phyloP scores from a whole-genome alignment of 2,329 filamentous ascomycete species.

The Gnomoniopsis sp. region DNA sequence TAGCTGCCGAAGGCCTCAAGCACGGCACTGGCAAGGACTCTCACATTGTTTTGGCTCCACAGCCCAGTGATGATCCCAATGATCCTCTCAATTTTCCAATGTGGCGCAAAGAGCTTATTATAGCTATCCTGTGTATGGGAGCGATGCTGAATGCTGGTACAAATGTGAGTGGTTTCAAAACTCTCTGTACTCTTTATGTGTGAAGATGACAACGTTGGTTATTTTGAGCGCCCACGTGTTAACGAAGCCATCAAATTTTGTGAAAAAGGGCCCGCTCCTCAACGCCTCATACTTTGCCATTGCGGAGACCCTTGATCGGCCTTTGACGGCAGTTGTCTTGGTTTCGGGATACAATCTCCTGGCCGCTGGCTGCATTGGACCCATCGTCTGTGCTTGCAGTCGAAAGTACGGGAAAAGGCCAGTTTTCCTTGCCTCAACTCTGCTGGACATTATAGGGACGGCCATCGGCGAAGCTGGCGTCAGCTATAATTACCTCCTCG shows the following conservation, averaged over 20 bases:
- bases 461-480: conserved; percentile 19
- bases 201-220: no score
- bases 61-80: conserved; percentile 41
- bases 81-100: conserved; percentile 42
- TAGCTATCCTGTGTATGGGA: background rate
- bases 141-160: background rate
- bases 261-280: background rate
- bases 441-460: conserved; percentile 22
- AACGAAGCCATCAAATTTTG: no score
- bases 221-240: no score
- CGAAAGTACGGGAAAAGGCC: conserved; percentile 27
- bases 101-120: conserved; percentile 24
- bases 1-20: conserved; percentile 22
- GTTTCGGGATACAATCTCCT: conserved; percentile 22
- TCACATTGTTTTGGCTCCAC: conserved; percentile 42
- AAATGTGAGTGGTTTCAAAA: background rate
- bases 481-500: conserved; percentile 21
- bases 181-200: background rate
- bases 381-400: conserved; percentile 20
- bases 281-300: background rate
- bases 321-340: conserved; percentile 5
- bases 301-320: background rate
- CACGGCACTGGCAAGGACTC: conserved; percentile 25
- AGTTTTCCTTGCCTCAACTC: conserved; percentile 22
- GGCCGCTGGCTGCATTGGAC: conserved; percentile 20